Conservation (phyloP, 2,329 filamentous ascomycete species). For the Cercospora beticola region DNA sequence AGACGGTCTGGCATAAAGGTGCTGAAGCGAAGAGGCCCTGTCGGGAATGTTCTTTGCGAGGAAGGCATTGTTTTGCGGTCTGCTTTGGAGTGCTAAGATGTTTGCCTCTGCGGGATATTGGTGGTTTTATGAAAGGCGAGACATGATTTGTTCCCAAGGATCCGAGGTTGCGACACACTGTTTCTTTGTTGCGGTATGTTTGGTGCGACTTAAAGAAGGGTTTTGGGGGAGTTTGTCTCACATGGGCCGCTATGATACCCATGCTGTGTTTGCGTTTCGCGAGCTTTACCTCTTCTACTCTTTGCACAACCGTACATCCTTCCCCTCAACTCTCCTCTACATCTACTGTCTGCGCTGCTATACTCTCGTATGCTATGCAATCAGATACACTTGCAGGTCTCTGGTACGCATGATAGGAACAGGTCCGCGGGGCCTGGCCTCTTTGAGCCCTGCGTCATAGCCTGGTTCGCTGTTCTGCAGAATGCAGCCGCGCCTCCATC, state of each 20-base stretch:
- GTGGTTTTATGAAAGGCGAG: background rate
- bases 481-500: background rate
- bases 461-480: background rate
- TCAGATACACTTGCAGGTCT: background rate
- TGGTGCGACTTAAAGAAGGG: background rate
- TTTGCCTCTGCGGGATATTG: slow-evolving; percentile 1
- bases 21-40: slow-evolving; percentile 2
- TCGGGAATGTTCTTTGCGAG: slow-evolving; percentile 4
- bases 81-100: background rate
- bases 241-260: background rate
- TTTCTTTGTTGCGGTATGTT: background rate
- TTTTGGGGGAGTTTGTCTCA: background rate
- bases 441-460: slow-evolving; percentile 5
- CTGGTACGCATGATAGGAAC: background rate
- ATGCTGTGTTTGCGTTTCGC: background rate
- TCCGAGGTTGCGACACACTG: background rate
- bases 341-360: background rate
- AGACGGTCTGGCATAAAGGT: slow-evolving; percentile 3
- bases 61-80: slow-evolving; percentile 6
- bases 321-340: too few relatives aligned
- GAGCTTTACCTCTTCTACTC: background rate
- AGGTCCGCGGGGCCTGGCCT: background rate
- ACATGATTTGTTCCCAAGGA: background rate
- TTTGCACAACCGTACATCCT: background rate
- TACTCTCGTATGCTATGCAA: background rate